Evolutionary conservation across 1,284 basidiomycete genomes (phyloP).

Genomic region (Mycosarcoma mackinlayi): DNA sequence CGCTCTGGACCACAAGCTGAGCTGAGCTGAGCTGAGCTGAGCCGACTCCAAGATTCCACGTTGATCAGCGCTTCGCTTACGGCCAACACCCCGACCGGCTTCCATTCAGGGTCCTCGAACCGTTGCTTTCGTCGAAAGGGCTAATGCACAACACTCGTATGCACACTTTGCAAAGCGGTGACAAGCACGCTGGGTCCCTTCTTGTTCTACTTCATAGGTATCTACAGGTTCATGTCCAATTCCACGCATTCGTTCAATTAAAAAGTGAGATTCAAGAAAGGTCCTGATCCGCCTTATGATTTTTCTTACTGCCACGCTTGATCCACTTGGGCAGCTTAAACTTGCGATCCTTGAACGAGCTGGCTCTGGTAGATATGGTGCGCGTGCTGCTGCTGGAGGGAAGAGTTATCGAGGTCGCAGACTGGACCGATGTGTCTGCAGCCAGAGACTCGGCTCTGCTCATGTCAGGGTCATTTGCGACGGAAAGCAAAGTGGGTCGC

Average conservation of each 20-base stretch:
- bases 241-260: neutral
- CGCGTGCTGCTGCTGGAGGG: slow-evolving; percentile 36
- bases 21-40: slow-evolving; percentile 11
- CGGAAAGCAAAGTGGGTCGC: slow-evolving; percentile 7
- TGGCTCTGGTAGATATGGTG: slow-evolving; percentile 12
- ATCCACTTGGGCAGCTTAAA: slow-evolving; percentile 44
- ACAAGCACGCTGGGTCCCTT: too few relatives aligned
- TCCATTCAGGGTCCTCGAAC: too few relatives aligned
- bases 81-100: too few relatives aligned
- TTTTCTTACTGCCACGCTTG: slow-evolving; percentile 25
- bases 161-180: too few relatives aligned
- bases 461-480: neutral
- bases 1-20: neutral
- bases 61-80: too few relatives aligned
- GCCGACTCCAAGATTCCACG: neutral
- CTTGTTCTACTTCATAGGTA: neutral
- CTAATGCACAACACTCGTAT: too few relatives aligned
- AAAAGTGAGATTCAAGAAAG: neutral
- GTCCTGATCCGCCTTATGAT: neutral
- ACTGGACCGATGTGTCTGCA: slow-evolving; percentile 17
- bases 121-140: too few relatives aligned
- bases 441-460: neutral
- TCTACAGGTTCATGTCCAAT: neutral
- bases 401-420: slow-evolving; percentile 16
- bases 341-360: slow-evolving; percentile 29